Evolutionary conservation across 1,284 basidiomycete genomes (phyloP).

Genomic region (Leccinum pachyderme): DNA sequence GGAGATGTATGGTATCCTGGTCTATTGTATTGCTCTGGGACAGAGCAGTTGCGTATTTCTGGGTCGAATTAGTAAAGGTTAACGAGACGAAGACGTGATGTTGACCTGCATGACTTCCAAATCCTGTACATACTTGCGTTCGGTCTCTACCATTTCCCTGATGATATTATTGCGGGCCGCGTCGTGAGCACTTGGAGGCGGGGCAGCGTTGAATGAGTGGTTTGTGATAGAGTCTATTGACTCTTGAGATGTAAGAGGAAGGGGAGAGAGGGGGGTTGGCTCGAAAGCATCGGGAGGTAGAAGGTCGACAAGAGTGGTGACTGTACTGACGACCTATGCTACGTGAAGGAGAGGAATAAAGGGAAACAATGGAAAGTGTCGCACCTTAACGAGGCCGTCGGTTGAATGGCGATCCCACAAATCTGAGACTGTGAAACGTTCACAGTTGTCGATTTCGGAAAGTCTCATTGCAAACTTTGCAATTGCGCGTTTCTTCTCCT

Average conservation of each 20-base stretch:
- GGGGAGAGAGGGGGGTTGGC: conserved; percentile 57
- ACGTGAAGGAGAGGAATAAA: not conserved
- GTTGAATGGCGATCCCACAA: conserved; percentile 89
- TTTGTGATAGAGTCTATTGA: conserved; percentile 57
- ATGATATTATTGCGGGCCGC: conserved; percentile 77
- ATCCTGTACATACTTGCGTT: conserved; percentile 98
- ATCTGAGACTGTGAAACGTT: conserved; percentile 82
- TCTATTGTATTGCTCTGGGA: conserved; percentile 83
- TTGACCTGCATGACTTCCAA: conserved; percentile 93
- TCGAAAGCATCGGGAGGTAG: conserved; percentile 78
- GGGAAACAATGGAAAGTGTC: conserved; percentile 22
- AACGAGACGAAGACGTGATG: conserved; percentile 7
- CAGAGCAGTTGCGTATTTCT: conserved; percentile 84
- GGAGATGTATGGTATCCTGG: conserved; percentile 91
- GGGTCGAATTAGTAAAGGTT: conserved; percentile 16
- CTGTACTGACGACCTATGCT: conserved; percentile 83
- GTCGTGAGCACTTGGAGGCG: conserved; percentile 57
- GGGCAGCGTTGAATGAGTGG: conserved; percentile 38
- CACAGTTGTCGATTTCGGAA: conserved; percentile 60
- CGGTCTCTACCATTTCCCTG: conserved; percentile 88
- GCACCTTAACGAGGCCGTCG: conserved; percentile 92
- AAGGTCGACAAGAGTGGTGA: conserved; percentile 82
- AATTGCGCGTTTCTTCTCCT: conserved; percentile 77
- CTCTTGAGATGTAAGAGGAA: conserved; percentile 51
- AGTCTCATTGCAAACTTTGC: conserved; percentile 78